Base-by-base conservation (phyloP, 2,329 filamentous ascomycete genomes). In the Verticillium albo-atrum region DNA sequence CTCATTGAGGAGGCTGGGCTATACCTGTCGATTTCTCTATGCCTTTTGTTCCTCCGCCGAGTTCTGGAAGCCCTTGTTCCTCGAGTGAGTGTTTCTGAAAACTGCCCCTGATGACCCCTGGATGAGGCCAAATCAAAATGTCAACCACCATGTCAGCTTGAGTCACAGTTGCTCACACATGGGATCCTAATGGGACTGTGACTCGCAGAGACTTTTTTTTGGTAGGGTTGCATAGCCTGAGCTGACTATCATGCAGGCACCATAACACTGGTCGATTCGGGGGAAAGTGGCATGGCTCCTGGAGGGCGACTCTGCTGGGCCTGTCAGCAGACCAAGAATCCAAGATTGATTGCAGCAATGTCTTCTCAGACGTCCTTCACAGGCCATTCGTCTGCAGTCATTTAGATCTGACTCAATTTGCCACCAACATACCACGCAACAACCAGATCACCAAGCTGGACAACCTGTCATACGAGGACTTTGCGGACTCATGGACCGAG, bases 361-460 rank as follows among this genome's bases (percentile, higher is more conserved):
- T 98, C 56, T 98, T 91, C 73, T 97, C 94, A 15, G 94, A 99
- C 74, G 87, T 90, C 7, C 81, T 98, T 26, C 91, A 97, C 73
- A 86, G 93, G 10, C 94, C 94, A 0, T 98, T 96, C 72, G 89
- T 91, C 65, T 98, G 94, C 77, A 89, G 91, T 53, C 86, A 96
- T 69, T 87, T 92, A 28, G 75, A 83, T 2, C 76, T 96, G 47
- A 72, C 77, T 6, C 83, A 84, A 2, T 97, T 89, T 71, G 82
- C 86, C 9, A 79, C 79, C 26, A 84, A 83, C 56, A 97, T 97
- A 37, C 92, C 93, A 2, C 67, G 75, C 34, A 73, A 77, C 37
- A 97, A 97, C 70, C 78, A 86, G 65, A 96, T 98, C 57, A 70
- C 81, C 3, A 85, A 90, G 14, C 77, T 97, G 9, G 70, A 81